phyloP scores from a whole-genome alignment of 176 grass and related monocot genomes.

The Carex kokanica region DNA sequence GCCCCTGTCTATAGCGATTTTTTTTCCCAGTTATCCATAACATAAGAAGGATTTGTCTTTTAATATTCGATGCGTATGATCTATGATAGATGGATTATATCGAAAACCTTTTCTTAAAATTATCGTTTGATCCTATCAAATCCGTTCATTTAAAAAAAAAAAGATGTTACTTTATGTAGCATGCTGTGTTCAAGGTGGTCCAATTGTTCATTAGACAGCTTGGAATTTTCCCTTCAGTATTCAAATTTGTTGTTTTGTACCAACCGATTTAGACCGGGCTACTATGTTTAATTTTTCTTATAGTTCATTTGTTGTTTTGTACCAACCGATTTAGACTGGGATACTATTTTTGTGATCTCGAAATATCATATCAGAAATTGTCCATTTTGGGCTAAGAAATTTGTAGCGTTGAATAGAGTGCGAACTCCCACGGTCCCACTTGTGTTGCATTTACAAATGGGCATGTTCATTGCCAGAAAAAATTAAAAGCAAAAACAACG shows the following conservation, averaged over 20 bases:
- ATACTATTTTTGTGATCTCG: neutral
- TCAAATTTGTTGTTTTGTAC: conserved; percentile 19
- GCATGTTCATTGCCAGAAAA: neutral
- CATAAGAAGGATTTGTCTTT: too few relatives aligned
- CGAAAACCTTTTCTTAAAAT: too few relatives aligned
- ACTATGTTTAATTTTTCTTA: too few relatives aligned
- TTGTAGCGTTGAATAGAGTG: neutral
- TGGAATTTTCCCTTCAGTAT: neutral
- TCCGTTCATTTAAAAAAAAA: too few relatives aligned
- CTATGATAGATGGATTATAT: too few relatives aligned
- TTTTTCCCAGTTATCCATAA: too few relatives aligned
- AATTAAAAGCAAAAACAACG: conserved; percentile 12
- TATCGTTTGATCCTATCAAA: too few relatives aligned
- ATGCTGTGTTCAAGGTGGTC: neutral
- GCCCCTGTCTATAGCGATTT: too few relatives aligned
- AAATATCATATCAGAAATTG: neutral
- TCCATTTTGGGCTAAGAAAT: neutral
- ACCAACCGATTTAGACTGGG: conserved; percentile 5
- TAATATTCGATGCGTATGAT: too few relatives aligned
- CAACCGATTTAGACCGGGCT: neutral
- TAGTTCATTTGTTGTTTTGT: neutral
- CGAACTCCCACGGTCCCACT: neutral
- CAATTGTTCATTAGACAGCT: neutral
- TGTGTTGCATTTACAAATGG: neutral
- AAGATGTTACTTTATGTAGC: neutral